Percentiles rank a stretch among this genome's conserved stretches.
phyloP scores from a whole-genome alignment of 23 red algal genomes.

The Gracilariopsis chorda region DNA sequence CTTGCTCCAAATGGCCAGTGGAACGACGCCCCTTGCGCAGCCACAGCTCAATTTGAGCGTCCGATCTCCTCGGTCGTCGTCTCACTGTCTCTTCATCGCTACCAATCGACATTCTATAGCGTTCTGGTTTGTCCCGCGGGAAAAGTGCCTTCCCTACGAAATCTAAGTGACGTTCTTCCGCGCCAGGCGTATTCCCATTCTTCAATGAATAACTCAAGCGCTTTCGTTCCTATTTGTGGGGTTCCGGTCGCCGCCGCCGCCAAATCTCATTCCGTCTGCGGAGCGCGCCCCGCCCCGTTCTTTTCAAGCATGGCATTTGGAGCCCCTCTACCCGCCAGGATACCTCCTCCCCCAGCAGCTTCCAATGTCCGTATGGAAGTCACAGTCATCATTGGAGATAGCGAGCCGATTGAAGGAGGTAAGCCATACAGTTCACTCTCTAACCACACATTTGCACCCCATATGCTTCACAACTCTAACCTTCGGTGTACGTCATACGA shows the following conservation, averaged over 20 bases:
- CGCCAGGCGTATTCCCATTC: too few species aligned
- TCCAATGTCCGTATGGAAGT: conserved; percentile 68
- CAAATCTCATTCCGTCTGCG: background rate
- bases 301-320: conserved; percentile 59
- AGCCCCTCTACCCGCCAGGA: conserved; percentile 31
- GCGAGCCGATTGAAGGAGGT: conserved; percentile 74
- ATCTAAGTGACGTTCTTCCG: too few species aligned
- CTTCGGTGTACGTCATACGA: background rate
- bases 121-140: too few species aligned
- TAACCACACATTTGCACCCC: background rate
- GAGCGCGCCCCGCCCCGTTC: conserved; percentile 32
- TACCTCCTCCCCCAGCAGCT: background rate
- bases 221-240: background rate
- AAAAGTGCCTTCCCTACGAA: too few species aligned
- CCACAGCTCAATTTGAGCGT: too few species aligned
- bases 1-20: background rate
- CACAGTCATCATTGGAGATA: conserved; percentile 69
- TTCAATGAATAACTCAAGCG: background rate
- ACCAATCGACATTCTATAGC: too few species aligned
- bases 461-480: background rate
- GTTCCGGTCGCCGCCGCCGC: background rate
- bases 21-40: too few species aligned
- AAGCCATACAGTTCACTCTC: background rate
- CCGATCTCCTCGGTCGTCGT: too few species aligned
- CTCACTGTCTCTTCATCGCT: too few species aligned